These are phyloP conservation scores for Vinca minor DNA, from an alignment of 257 asterid species.

Conservation along the genomic window DNA sequence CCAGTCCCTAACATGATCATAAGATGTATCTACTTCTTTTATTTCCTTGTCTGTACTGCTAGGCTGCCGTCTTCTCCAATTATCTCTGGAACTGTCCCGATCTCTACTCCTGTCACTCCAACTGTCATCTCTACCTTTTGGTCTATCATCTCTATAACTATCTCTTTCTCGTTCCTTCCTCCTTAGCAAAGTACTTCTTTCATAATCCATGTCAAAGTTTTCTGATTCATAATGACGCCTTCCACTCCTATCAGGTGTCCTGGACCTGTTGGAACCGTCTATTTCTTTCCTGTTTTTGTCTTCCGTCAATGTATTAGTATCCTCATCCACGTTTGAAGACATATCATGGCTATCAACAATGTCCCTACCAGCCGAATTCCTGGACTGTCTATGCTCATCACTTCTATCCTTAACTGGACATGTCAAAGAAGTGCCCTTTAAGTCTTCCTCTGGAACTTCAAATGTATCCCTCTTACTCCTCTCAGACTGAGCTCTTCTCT, in stretches of 20 bases:
- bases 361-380: slow-evolving; percentile 34
- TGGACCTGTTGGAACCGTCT: slow-evolving; percentile 39
- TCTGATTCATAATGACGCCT: slow-evolving; percentile 55
- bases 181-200: slow-evolving; percentile 42
- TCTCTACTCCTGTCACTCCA: slow-evolving; percentile 73
- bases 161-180: slow-evolving; percentile 79
- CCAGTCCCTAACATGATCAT: slow-evolving; percentile 84
- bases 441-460: slow-evolving; percentile 49
- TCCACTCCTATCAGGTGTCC: slow-evolving; percentile 65
- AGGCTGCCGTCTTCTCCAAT: slow-evolving; percentile 73
- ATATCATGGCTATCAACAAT: slow-evolving; percentile 36
- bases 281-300: slow-evolving; percentile 57
- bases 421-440: slow-evolving; percentile 24
- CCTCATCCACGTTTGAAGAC: slow-evolving; percentile 48
- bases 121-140: slow-evolving; percentile 70
- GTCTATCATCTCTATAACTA: slow-evolving; percentile 62
- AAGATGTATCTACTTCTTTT: slow-evolving; percentile 52
- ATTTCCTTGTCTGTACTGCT: slow-evolving; percentile 43
- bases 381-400: slow-evolving; percentile 46
- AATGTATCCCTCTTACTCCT: slow-evolving; percentile 57
- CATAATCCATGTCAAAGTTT: slow-evolving; percentile 51
- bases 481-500: slow-evolving; percentile 44
- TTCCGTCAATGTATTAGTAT: slow-evolving; percentile 34
- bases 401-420: slow-evolving; percentile 38
- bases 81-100: slow-evolving; percentile 58